These are phyloP conservation scores for Phialocephala sp. DNA, from an alignment of 2,329 filamentous ascomycete species.

Conservation along the genomic window DNA sequence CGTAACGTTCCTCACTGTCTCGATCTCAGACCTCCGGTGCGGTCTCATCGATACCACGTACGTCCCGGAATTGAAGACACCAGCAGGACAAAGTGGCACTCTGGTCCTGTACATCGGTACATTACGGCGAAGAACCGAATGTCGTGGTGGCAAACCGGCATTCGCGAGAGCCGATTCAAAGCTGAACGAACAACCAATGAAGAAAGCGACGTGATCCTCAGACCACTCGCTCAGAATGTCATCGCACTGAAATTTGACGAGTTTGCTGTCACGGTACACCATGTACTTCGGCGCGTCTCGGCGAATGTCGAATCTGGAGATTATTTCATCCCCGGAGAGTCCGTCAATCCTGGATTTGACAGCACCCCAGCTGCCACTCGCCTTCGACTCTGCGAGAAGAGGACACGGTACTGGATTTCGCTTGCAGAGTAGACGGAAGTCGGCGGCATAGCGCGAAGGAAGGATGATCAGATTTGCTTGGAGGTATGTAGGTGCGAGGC, in stretches of 20 bases:
- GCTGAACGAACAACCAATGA: slow-evolving; percentile 68
- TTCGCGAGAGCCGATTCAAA: slow-evolving; percentile 62
- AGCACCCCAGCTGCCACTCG: slow-evolving; percentile 49
- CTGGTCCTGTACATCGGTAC: slow-evolving; percentile 67
- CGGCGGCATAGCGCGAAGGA: slow-evolving; percentile 58
- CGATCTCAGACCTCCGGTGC: slow-evolving; percentile 56
- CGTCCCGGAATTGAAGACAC: slow-evolving; percentile 59
- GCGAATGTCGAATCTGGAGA: slow-evolving; percentile 58
- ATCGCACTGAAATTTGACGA: slow-evolving; percentile 45
- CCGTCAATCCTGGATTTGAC: slow-evolving; percentile 47
- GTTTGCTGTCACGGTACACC: slow-evolving; percentile 57
- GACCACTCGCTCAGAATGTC: slow-evolving; percentile 60
- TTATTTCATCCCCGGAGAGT: slow-evolving; percentile 42
- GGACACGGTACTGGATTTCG: slow-evolving; percentile 69
- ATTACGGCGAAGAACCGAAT: slow-evolving; percentile 54
- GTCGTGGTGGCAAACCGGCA: slow-evolving; percentile 57
- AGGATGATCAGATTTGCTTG: slow-evolving; percentile 69
- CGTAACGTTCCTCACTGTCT: slow-evolving; percentile 60
- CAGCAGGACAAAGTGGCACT: slow-evolving; percentile 60
- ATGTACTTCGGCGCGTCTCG: slow-evolving; percentile 63
- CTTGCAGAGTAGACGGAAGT: slow-evolving; percentile 63
- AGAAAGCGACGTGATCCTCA: slow-evolving; percentile 62
- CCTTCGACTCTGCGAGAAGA: slow-evolving; percentile 58
- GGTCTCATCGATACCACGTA: slow-evolving; percentile 70
- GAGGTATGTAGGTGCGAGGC: slow-evolving; percentile 59